These are phyloP conservation scores for Gentiana straminea DNA, from an alignment of 257 asterid species.

Conservation along the genomic window DNA sequence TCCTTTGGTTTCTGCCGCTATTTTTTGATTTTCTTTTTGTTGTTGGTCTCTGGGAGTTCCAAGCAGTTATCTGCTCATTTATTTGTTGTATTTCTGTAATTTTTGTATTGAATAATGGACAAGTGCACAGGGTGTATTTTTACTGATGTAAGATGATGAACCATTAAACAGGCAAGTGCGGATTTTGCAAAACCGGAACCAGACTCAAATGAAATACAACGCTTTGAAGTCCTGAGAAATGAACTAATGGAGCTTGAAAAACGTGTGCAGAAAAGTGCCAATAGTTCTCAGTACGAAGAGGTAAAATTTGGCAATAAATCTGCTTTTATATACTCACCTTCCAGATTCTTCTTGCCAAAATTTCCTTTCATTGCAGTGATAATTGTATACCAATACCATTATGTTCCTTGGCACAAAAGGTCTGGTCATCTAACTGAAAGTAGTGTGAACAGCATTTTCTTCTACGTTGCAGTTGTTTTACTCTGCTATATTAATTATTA, in stretches of 20 bases:
- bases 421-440: too few species aligned
- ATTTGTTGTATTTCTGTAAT: too few species aligned
- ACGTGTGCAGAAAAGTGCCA: constrained; percentile 76
- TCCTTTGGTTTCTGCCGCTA: too few species aligned
- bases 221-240: constrained; percentile 65
- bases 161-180: constrained; percentile 29
- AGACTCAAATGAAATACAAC: constrained; percentile 58
- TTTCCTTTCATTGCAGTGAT: constrained; percentile 7
- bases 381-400: too few species aligned
- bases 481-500: too few species aligned
- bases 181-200: constrained; percentile 29
- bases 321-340: constrained; percentile 1
- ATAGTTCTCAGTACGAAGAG: constrained; percentile 50
- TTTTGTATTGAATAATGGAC: too few species aligned
- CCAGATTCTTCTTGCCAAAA: neutral
- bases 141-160: constrained; percentile 34
- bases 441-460: too few species aligned
- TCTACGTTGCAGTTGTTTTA: too few species aligned
- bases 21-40: too few species aligned
- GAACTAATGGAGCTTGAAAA: constrained; percentile 87
- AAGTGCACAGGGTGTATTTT: neutral
- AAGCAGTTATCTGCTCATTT: too few species aligned
- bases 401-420: too few species aligned
- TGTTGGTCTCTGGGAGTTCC: too few species aligned
- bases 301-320: constrained; percentile 23